Base-by-base conservation (phyloP, 2,329 filamentous ascomycete species). In the Scedosporium dehoogii region DNA sequence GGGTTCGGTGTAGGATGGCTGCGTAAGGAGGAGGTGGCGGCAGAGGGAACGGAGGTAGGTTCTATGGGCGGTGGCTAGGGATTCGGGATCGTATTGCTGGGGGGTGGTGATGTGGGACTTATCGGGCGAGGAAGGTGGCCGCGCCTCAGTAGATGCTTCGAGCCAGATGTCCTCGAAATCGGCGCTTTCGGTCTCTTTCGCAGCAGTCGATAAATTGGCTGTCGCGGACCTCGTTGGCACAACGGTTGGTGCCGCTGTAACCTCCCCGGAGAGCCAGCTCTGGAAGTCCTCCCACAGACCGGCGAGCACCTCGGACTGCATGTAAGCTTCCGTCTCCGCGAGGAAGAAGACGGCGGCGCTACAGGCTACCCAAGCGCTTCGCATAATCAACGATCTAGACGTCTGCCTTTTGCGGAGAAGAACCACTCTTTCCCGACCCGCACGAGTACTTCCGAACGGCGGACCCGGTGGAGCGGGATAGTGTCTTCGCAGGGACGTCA, bases 311-410 rank as follows among this genome's bases (percentile, higher is more conserved):
- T 96, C 92, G 1, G 90, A 91, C 72, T 97, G 93, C 55, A 97
- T 85, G 69, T 96, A 97, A 3, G 86, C 86, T 67, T 93, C 89
- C 14, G 91, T 88, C 71, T 97, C 92, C 0, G 90, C 91, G 3
- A 97, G 79, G 67, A 97, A 89, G 75, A 96, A 97, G 3, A 96
- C 84, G 1, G 91, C 88, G 2, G 92, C 90, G 69, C 90, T 92
- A 67, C 89, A 88, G 0, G 91, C 96, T 0, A 92, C 93, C 94
- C 94, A 99, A 0, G 93, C 84, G 65, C 86, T 88, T 16, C 94
- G 85, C 81, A 96, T 89, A 0, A 84, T 81, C 41, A 81, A 79
- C 4, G 83, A 81, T 18, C 93, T 82, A 16, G 77, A 71, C 27
- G 85, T 84, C 67, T 86, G 84, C 59, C 89, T 83, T 67, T 83